Evolutionary conservation across 805 yeast genomes (phyloP).

Genomic region (Candida manassasensis): DNA sequence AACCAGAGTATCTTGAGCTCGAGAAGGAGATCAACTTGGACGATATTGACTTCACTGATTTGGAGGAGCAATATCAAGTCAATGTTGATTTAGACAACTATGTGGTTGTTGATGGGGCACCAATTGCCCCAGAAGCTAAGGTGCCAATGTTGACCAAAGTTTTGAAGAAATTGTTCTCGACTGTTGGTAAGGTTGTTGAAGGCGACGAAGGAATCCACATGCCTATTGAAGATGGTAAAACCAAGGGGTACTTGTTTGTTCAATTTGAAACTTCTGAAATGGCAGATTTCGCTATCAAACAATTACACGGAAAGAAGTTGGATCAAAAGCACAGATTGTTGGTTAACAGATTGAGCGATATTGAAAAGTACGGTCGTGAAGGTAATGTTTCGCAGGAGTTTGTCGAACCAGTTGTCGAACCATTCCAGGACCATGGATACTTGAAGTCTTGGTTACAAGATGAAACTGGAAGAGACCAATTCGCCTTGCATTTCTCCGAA

Average conservation of each 20-base stretch:
- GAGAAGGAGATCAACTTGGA: slow-evolving; percentile 37
- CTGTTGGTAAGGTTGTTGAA: slow-evolving; percentile 66
- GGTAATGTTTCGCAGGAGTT: slow-evolving; percentile 60
- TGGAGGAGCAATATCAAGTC: slow-evolving; percentile 71
- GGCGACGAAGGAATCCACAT: slow-evolving; percentile 66
- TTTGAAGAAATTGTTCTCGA: slow-evolving; percentile 69
- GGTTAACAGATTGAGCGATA: slow-evolving; percentile 77
- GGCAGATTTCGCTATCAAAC: slow-evolving; percentile 76
- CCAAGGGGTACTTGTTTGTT: slow-evolving; percentile 83
- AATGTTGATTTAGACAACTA: slow-evolving; percentile 66
- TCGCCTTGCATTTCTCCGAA: slow-evolving; percentile 72
- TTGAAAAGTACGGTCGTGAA: slow-evolving; percentile 70
- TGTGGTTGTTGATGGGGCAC: slow-evolving; percentile 91
- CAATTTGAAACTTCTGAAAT: slow-evolving; percentile 65
- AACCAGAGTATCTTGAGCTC: slow-evolving; percentile 24
- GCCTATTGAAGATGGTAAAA: slow-evolving; percentile 75
- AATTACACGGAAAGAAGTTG: slow-evolving; percentile 81
- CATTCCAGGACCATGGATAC: slow-evolving; percentile 72
- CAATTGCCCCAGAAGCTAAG: slow-evolving; percentile 88
- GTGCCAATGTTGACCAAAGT: slow-evolving; percentile 81
- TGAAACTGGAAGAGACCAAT: slow-evolving; percentile 84
- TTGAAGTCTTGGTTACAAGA: slow-evolving; percentile 91
- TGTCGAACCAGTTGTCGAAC: slow-evolving; percentile 67
- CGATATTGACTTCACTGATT: slow-evolving; percentile 75
- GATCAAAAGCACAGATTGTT: slow-evolving; percentile 89